Conservation (phyloP, 192 early-diverging fungal genomes). For the Dissophora globulifera region DNA sequence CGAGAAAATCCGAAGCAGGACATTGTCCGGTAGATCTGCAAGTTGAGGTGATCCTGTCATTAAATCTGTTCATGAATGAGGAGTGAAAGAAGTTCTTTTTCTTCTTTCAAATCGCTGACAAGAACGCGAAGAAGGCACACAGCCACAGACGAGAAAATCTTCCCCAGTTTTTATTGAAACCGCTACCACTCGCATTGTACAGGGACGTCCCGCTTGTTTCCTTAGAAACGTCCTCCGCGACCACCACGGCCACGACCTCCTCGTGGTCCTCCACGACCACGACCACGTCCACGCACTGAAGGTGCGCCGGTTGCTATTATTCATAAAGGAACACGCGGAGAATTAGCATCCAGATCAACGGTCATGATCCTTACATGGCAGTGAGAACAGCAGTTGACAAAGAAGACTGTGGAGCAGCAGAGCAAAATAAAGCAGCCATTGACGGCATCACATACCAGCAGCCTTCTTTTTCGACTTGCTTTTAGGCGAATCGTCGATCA, state of each 20-base stretch:
- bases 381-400: not conserved
- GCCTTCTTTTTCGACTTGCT: conserved; percentile 91
- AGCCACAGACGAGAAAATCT: no score
- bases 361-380: no score
- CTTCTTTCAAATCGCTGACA: no score
- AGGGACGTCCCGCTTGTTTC: no score
- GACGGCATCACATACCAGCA: no score
- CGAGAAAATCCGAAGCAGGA: conserved; percentile 27
- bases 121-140: no score
- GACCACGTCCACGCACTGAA: conserved; percentile 61
- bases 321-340: not conserved
- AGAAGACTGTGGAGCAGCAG: not conserved
- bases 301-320: conserved; percentile 35
- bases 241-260: conserved; percentile 73
- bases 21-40: conserved; percentile 18
- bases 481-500: conserved; percentile 96
- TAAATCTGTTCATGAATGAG: no score
- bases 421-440: no score
- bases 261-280: conserved; percentile 80
- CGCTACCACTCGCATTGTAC: no score
- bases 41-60: not conserved
- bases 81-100: no score
- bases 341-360: no score
- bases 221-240: conserved; percentile 58
- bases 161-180: no score